Evolutionary conservation across 2,329 filamentous ascomycete genomes (phyloP).

Genomic region (Basipetospora chlamydospora): DNA sequence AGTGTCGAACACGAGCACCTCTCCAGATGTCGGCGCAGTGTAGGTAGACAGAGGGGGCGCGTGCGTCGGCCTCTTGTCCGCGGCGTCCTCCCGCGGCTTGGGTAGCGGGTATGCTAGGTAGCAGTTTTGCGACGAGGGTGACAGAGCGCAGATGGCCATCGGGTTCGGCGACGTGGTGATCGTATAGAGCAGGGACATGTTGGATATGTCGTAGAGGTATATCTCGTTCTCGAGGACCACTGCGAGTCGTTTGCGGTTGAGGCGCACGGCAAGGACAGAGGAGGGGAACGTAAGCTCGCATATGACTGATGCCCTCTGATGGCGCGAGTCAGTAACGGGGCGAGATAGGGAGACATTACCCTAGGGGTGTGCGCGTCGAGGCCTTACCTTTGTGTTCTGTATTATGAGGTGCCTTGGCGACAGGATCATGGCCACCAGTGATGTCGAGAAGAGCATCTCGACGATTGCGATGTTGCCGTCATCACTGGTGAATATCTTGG

Average conservation of each 20-base stretch:
- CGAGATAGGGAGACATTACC: not conserved
- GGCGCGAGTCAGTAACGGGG: slow-evolving; percentile 9
- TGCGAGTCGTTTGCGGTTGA: slow-evolving; percentile 87
- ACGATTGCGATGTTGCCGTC: slow-evolving; percentile 92
- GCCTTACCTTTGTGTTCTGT: slow-evolving; percentile 97
- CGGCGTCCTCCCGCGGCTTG: slow-evolving; percentile 47
- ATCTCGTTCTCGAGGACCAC: slow-evolving; percentile 93
- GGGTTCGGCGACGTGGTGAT: slow-evolving; percentile 92
- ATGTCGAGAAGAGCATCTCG: slow-evolving; percentile 98
- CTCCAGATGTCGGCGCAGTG: slow-evolving; percentile 72
- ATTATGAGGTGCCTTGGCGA: slow-evolving; percentile 88
- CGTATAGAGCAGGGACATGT: slow-evolving; percentile 88
- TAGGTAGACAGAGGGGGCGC: slow-evolving; percentile 70
- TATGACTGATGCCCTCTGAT: slow-evolving; percentile 60
- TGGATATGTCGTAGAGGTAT: slow-evolving; percentile 96
- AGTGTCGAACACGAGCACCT: slow-evolving; percentile 87
- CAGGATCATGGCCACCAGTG: slow-evolving; percentile 81
- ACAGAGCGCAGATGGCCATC: slow-evolving; percentile 78
- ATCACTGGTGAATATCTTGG: slow-evolving; percentile 85
- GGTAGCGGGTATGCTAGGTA: slow-evolving; percentile 90
- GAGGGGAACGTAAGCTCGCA: slow-evolving; percentile 98
- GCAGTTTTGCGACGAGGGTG: slow-evolving; percentile 88
- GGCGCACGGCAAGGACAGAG: slow-evolving; percentile 81
- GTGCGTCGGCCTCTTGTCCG: slow-evolving; percentile 54
- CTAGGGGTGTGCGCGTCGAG: too few species aligned